A percentile compares a stretch with the other conserved stretches of the same genome.
phyloP scores from a whole-genome alignment of 208 protist species.

The Wallacemonas sp. region DNA sequence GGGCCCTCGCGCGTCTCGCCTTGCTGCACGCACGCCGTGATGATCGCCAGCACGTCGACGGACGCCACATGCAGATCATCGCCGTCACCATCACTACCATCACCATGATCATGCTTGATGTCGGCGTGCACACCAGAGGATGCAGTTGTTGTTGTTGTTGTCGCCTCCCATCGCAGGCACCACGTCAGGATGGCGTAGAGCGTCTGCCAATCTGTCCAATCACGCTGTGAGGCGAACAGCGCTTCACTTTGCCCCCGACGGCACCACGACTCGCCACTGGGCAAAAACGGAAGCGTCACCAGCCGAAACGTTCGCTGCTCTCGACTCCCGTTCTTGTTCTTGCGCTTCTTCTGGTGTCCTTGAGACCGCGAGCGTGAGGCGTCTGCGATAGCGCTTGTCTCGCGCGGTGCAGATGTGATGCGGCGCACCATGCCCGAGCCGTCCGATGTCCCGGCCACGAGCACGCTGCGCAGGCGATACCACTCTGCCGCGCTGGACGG shows the following conservation, averaged over 20 bases:
- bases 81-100: neutral
- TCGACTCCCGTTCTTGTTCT: neutral
- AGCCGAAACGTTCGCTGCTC: neutral
- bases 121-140: too few species aligned
- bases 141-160: neutral
- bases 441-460: slow-evolving; percentile 7
- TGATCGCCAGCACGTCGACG: neutral
- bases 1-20: neutral
- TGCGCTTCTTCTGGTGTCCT: neutral
- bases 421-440: too few species aligned
- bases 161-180: neutral
- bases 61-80: neutral
- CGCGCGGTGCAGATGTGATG: too few species aligned
- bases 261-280: slow-evolving; percentile 2
- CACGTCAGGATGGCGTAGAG: slow-evolving; percentile 8
- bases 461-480: slow-evolving; percentile 25
- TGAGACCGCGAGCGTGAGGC: too few species aligned
- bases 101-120: too few species aligned
- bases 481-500: slow-evolving; percentile 25
- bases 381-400: too few species aligned
- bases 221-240: neutral
- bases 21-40: slow-evolving; percentile 2
- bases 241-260: neutral
- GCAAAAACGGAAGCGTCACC: neutral
- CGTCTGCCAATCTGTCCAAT: neutral